Percentiles rank a stretch among this genome's conserved stretches.
These are phyloP conservation scores for Angomonas deanei DNA, from an alignment of 208 protist species.

Conservation along the genomic window DNA sequence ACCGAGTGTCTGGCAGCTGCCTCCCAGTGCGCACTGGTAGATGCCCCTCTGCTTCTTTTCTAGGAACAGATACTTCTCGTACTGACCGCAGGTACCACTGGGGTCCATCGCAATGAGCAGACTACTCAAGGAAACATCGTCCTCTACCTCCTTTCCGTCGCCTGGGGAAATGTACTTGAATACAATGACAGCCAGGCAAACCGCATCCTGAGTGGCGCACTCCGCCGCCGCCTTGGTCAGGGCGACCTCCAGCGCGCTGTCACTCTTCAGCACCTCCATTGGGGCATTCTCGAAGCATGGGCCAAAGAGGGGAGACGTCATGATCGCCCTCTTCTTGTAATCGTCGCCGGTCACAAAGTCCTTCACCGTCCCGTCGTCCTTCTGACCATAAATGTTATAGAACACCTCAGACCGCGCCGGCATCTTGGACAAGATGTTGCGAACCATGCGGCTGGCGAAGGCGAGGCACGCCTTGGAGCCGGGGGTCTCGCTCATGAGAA, in stretches of 20 bases:
- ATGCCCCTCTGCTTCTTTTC: constrained; percentile 13
- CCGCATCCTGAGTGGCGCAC: constrained; percentile 17
- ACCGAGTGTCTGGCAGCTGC: constrained; percentile 19
- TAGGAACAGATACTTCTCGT: constrained; percentile 8
- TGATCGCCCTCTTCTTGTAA: constrained; percentile 16
- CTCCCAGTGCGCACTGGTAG: constrained; percentile 17
- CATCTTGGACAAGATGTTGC: constrained; percentile 13
- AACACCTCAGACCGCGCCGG: constrained; percentile 24
- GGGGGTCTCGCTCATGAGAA: constrained; percentile 37
- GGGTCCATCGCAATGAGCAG: constrained; percentile 27
- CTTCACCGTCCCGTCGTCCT: constrained; percentile 15
- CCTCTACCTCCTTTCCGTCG: constrained; percentile 2
- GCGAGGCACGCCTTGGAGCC: constrained; percentile 22
- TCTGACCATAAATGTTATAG: constrained; percentile 20
- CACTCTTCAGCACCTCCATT: constrained; percentile 17
- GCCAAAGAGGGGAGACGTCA: constrained; percentile 54
- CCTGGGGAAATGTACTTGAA: constrained; percentile 27
- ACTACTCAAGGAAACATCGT: constrained; percentile 42
- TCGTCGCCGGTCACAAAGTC: constrained; percentile 15
- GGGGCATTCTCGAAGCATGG: constrained; percentile 25
- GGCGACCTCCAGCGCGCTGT: constrained; percentile 12
- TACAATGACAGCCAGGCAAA: constrained; percentile 20
- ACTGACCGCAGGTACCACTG: constrained; percentile 17
- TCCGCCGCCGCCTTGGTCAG: constrained; percentile 16
- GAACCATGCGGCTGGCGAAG: constrained; percentile 18